phyloP scores from a whole-genome alignment of 768 basidiomycete species.

The Russula sp. region DNA sequence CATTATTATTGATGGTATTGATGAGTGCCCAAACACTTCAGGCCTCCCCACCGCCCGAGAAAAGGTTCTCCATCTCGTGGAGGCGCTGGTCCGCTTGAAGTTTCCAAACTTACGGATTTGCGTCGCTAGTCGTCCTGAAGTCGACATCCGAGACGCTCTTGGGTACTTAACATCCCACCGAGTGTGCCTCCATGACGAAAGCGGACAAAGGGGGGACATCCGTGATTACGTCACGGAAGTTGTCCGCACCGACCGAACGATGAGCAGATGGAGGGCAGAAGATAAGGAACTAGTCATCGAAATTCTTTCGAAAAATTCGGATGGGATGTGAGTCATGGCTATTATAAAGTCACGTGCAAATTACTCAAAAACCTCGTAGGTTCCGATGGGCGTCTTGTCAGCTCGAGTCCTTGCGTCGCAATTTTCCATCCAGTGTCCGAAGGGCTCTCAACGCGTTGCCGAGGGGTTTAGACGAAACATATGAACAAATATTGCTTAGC shows the following conservation, averaged over 20 bases:
- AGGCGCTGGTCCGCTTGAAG: background rate
- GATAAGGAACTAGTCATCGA: slow-evolving; percentile 1
- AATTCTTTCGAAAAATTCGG: background rate
- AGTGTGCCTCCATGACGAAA: slow-evolving; percentile 6
- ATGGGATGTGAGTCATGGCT: background rate
- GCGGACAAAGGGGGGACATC: background rate
- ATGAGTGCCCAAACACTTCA: slow-evolving; percentile 5
- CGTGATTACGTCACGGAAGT: background rate
- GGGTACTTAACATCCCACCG: background rate
- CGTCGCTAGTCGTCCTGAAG: slow-evolving; percentile 1
- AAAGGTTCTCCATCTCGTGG: background rate
- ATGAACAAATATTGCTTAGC: background rate
- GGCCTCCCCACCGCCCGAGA: background rate
- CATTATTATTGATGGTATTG: slow-evolving; percentile 3
- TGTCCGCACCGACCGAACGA: background rate
- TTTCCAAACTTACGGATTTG: slow-evolving; percentile 3
- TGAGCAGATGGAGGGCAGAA: background rate
- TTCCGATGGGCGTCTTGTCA: slow-evolving; percentile 6
- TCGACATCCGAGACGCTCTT: background rate
- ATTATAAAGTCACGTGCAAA: background rate
- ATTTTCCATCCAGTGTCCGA: background rate
- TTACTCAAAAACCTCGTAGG: background rate
- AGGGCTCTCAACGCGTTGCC: background rate
- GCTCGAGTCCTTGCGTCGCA: background rate
- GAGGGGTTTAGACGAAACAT: slow-evolving; percentile 1